Evolutionary conservation across 2,329 filamentous ascomycete genomes (phyloP).

Genomic region (Epichloe coenophiala): DNA sequence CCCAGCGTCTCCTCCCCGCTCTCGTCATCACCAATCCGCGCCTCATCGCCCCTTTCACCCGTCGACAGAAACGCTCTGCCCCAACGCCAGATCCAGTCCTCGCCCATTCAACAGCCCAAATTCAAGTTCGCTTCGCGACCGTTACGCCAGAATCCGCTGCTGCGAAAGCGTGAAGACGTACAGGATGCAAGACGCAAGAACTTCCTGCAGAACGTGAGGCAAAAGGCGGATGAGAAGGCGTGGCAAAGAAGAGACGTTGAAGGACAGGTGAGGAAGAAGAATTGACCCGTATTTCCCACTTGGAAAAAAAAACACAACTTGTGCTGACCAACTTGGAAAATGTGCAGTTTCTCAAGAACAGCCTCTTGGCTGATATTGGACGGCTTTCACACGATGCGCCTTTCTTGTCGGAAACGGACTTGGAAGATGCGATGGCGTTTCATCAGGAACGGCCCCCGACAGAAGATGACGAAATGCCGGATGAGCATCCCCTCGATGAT

Average conservation of each 20-base stretch:
- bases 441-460: constrained; percentile 12
- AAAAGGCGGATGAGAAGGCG: constrained; percentile 43
- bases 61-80: constrained; percentile 27
- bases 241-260: constrained; percentile 51
- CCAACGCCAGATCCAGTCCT: constrained; percentile 31
- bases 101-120: constrained; percentile 26
- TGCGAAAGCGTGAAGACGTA: constrained; percentile 45
- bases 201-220: constrained; percentile 55
- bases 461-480: constrained; percentile 36
- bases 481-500: constrained; percentile 37
- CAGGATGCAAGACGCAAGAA: constrained; percentile 51
- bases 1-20: constrained; percentile 41
- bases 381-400: constrained; percentile 23
- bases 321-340: background rate
- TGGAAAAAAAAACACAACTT: background rate
- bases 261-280: constrained; percentile 26
- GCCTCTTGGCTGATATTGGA: constrained; percentile 19
- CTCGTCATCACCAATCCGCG: constrained; percentile 44
- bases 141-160: constrained; percentile 48
- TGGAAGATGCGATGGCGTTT: constrained; percentile 34
- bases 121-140: constrained; percentile 41
- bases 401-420: constrained; percentile 34
- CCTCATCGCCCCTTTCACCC: constrained; percentile 33
- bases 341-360: constrained; percentile 22
- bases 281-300: background rate